Percentiles rank a stretch among this genome's conserved stretches.
Conservation (phyloP, 139 green algal species). For the Auxenochlorella pyrenoidosa region DNA sequence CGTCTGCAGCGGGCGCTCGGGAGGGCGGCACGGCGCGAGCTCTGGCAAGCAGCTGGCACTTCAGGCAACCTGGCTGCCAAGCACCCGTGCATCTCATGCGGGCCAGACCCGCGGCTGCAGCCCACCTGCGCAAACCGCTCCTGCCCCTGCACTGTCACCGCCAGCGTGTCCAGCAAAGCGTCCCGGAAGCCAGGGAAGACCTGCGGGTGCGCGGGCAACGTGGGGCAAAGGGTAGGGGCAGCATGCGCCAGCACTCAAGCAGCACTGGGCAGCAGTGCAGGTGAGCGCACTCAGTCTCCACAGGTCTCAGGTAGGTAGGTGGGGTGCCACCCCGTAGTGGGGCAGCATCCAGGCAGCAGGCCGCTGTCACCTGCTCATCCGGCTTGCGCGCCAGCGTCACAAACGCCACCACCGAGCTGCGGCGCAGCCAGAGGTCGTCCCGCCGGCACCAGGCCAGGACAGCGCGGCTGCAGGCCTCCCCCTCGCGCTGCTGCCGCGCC, state of each 20-base stretch:
- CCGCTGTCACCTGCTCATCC: neutral
- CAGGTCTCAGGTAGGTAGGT: too few species aligned
- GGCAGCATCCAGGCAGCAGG: too few species aligned
- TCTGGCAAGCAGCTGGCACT: neutral
- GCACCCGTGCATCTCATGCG: neutral
- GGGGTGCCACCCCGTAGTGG: too few species aligned
- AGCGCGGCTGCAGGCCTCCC: neutral
- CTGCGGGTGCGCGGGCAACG: neutral
- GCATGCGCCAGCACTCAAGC: too few species aligned
- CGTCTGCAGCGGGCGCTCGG: neutral
- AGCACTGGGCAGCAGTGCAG: too few species aligned
- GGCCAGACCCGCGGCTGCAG: neutral
- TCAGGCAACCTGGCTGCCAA: neutral
- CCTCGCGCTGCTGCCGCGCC: neutral
- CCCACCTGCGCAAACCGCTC: slow-evolving; percentile 36
- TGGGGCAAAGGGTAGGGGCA: too few species aligned
- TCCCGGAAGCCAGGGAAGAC: slow-evolving; percentile 27
- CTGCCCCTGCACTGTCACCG: slow-evolving; percentile 15
- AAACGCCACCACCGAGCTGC: slow-evolving; percentile 12
- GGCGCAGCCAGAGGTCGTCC: slow-evolving; percentile 16
- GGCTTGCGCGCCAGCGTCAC: slow-evolving; percentile 3
- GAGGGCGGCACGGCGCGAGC: neutral
- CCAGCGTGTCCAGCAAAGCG: slow-evolving; percentile 10
- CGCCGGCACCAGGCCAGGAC: slow-evolving; percentile 15
- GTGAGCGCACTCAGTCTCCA: too few species aligned